These are phyloP conservation scores for Somion occarium DNA, from an alignment of 1,284 basidiomycete genomes.

Conservation along the genomic window DNA sequence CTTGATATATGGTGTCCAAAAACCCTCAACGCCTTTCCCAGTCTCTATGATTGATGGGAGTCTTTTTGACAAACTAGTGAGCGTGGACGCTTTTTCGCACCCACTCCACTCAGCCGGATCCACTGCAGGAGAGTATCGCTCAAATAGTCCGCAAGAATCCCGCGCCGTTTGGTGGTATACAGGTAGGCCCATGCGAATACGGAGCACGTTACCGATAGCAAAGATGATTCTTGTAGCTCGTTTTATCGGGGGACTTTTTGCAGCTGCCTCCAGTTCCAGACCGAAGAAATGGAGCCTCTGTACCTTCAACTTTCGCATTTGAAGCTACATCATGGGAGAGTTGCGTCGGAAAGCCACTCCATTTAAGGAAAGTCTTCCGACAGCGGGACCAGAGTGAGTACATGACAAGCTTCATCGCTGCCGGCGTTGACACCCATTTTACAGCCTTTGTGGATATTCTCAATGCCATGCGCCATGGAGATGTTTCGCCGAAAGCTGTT, in stretches of 20 bases:
- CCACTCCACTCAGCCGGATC: not conserved
- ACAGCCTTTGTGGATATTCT: constrained; percentile 65
- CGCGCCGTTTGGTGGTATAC: constrained; percentile 71
- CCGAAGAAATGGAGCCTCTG: constrained; percentile 24
- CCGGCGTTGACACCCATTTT: too few species aligned
- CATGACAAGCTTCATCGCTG: not conserved
- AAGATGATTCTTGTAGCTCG: constrained; percentile 38
- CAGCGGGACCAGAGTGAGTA: constrained; percentile 49
- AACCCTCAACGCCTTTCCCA: constrained; percentile 18
- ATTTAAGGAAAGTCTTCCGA: constrained; percentile 35
- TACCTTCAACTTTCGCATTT: constrained; percentile 52
- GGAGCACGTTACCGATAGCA: constrained; percentile 4
- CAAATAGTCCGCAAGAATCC: constrained; percentile 40
- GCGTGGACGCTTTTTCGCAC: constrained; percentile 17
- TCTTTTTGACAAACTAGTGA: constrained; percentile 63
- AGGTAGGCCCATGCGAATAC: constrained; percentile 32
- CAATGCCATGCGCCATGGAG: constrained; percentile 64
- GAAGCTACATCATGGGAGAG: constrained; percentile 58
- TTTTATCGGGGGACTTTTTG: constrained; percentile 74
- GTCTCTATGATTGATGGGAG: constrained; percentile 55
- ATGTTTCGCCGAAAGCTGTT: constrained; percentile 40
- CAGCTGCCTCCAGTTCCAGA: constrained; percentile 73
- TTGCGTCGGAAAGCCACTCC: constrained; percentile 34
- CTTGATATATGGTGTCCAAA: not conserved
- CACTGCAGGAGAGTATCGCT: constrained; percentile 42